Base-by-base conservation (phyloP, 768 basidiomycete genomes). In the Lactifluus pinguis region DNA sequence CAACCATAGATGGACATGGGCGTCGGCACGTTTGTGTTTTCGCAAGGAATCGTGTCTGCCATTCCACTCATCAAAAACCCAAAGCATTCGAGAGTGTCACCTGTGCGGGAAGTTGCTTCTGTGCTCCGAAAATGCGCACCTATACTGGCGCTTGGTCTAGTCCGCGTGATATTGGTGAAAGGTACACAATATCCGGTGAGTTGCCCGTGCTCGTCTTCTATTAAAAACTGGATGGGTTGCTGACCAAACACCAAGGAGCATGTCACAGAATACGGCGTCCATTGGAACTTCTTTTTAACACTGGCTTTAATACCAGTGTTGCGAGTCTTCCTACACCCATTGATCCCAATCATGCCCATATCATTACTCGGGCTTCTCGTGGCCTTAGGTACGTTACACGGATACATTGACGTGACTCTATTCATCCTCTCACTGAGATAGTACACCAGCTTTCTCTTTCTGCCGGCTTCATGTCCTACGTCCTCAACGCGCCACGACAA, bases 201-300 rank as follows among this genome's bases (percentile, higher is more conserved):
- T 71, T 25, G 7, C 8, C 8, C 19, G 3, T 42, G 48, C 48
- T 47, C 6, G 1, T 14, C 42, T 47, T 3, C 30, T 52, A 34
- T 19, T 15, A 9, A 17, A 17, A 49, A 19, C 14, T 17, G 2
- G 10, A 55, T 45, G 55, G 34, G 56, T 56, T 55, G 47, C 39
- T 57, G 36, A 56, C 34, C n/a, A 56, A 19, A 25, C 4, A 52
- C n/a, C 34, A 60, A 87, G 95, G 97, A 98, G 76, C 97, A 98
- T 61, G 86, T 89, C 57, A 87, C 94, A 0, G 97, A 99, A 74
- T 98, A 98, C 65, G 97, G 97, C 0, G 83, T 84, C 0, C 95
- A 98, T 68, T 99, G 97, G 97, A 98, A 98, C 71, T 98, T 98
- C 74, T 99, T 99, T 79, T 80, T 98, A 66, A 98, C 97, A 0